A percentile compares a stretch with the other conserved stretches of the same genome.
Conservation (phyloP, 1,139 yeast species). For the Hansenula anomala region DNA sequence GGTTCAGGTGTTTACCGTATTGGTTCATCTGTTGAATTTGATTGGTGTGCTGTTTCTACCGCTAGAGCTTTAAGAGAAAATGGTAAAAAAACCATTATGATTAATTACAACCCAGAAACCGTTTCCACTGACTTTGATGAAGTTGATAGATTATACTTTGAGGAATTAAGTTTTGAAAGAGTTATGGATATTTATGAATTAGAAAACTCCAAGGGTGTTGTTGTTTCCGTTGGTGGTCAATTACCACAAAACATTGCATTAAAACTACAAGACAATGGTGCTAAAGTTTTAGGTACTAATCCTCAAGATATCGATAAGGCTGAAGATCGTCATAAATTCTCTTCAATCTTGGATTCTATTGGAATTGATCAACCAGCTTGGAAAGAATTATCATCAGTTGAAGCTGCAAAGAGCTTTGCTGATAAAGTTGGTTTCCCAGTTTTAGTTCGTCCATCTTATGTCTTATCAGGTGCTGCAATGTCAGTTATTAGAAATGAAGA, state of each 20-base stretch:
- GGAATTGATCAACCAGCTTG: slow-evolving; percentile 95
- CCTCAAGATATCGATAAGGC: slow-evolving; percentile 96
- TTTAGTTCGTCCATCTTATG: slow-evolving; percentile 95
- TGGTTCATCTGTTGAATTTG: slow-evolving; percentile 97
- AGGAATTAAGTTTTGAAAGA: slow-evolving; percentile 91
- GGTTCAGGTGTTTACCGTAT: slow-evolving; percentile 99
- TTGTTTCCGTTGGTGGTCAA: slow-evolving; percentile 97
- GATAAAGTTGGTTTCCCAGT: slow-evolving; percentile 90
- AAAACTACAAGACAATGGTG: slow-evolving; percentile 74
- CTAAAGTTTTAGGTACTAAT: slow-evolving; percentile 87
- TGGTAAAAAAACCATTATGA: slow-evolving; percentile 90
- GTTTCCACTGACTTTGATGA: slow-evolving; percentile 98
- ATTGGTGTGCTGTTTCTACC: slow-evolving; percentile 98
- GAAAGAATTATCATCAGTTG: slow-evolving; percentile 88
- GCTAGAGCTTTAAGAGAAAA: slow-evolving; percentile 89
- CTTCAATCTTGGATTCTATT: slow-evolving; percentile 87
- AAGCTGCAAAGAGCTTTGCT: slow-evolving; percentile 84
- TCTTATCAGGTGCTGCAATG: slow-evolving; percentile 98
- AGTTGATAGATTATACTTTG: slow-evolving; percentile 94
- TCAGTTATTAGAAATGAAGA: slow-evolving; percentile 75
- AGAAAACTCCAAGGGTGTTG: slow-evolving; percentile 85
- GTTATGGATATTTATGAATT: slow-evolving; percentile 95
- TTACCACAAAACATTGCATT: slow-evolving; percentile 95
- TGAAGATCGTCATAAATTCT: slow-evolving; percentile 97
- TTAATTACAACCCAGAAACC: slow-evolving; percentile 97